phyloP scores from a whole-genome alignment of 768 basidiomycete species.

The Boletus rubropictus region DNA sequence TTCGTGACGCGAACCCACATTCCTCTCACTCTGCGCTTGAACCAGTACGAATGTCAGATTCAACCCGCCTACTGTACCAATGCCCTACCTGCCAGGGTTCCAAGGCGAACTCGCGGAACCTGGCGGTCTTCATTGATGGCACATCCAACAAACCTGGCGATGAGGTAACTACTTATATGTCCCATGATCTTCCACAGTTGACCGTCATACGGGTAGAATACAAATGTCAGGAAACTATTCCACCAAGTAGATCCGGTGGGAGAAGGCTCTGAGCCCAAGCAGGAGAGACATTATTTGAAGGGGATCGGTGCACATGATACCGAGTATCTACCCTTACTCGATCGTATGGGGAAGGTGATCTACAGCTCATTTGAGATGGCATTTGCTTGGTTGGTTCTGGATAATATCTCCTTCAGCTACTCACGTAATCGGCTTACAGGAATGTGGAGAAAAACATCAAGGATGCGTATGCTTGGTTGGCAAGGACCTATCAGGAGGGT shows the following conservation, averaged over 20 bases:
- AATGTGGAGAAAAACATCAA: background rate
- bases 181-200: background rate
- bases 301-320: background rate
- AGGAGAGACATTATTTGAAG: background rate
- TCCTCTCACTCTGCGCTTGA: background rate
- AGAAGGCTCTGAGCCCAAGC: background rate
- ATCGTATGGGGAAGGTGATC: background rate
- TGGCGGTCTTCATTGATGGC: background rate
- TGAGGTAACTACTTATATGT: background rate
- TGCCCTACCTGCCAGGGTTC: background rate
- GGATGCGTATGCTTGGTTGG: background rate
- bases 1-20: no score
- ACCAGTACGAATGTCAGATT: background rate
- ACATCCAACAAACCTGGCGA: background rate
- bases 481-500: background rate
- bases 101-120: background rate
- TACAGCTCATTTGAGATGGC: background rate
- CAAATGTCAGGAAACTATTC: background rate
- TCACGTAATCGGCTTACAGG: background rate
- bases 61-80: background rate
- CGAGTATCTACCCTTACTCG: background rate
- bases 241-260: background rate
- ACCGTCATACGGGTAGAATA: background rate
- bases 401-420: background rate
- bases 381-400: background rate